phyloP scores from a whole-genome alignment of 2,329 filamentous ascomycete species.

The Trichoderma sp. region DNA sequence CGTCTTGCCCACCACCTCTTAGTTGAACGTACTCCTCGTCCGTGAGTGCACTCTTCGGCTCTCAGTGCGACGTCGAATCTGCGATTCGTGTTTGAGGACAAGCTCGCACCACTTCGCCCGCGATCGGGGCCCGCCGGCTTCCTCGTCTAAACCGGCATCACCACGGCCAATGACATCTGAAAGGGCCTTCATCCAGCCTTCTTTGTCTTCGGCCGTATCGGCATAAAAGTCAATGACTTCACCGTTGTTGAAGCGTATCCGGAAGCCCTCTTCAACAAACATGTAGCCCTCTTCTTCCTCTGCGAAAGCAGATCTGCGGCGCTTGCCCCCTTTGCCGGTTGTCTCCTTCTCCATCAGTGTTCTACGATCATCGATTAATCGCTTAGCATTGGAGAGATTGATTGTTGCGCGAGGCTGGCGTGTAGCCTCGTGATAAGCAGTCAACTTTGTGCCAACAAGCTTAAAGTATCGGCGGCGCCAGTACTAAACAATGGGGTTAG shows the following conservation, averaged over 20 bases:
- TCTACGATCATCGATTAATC: conserved; percentile 89
- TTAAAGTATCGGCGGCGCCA: conserved; percentile 99
- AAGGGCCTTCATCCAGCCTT: conserved; percentile 91
- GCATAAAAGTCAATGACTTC: conserved; percentile 99
- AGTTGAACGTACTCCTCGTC: conserved; percentile 62
- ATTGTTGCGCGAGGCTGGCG: conserved; percentile 95
- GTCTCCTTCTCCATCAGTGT: conserved; percentile 83
- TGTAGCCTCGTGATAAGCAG: conserved; percentile 93
- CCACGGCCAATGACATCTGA: conserved; percentile 68
- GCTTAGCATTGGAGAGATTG: conserved; percentile 89
- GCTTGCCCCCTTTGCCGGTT: conserved; percentile 72
- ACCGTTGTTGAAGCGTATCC: conserved; percentile 96
- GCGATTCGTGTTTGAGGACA: conserved; percentile 66
- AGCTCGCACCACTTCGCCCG: conserved; percentile 69
- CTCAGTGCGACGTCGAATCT: conserved; percentile 59
- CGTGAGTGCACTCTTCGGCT: conserved; percentile 58
- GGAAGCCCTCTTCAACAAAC: conserved; percentile 99
- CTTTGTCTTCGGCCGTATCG: conserved; percentile 83
- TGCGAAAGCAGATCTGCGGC: conserved; percentile 91
- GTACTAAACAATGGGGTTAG: conserved; percentile 60
- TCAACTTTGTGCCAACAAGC: conserved; percentile 85
- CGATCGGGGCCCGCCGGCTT: conserved; percentile 46
- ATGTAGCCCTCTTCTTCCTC: conserved; percentile 99
- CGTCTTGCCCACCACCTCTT: conserved; percentile 33
- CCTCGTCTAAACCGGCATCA: conserved; percentile 54